Evolutionary conservation across 2,329 filamentous ascomycete genomes (phyloP).

Genomic region (Fusarium robinianum): DNA sequence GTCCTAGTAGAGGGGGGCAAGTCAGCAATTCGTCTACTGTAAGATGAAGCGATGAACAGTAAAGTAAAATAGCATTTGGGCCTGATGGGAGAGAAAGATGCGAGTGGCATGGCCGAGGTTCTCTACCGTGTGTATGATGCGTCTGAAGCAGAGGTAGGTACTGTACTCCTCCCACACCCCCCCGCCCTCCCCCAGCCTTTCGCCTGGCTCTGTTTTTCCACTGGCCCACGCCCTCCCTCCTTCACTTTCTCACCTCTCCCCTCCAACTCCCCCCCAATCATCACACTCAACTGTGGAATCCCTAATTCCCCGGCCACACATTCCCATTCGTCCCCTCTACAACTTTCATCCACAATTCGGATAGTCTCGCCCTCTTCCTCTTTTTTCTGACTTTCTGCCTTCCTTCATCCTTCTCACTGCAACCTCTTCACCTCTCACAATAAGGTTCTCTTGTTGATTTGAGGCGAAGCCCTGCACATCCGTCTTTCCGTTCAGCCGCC

Average conservation of each 20-base stretch:
- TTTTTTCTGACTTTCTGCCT: conserved; percentile 9
- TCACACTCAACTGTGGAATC: conserved; percentile 23
- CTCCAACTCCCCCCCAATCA: conserved; percentile 22
- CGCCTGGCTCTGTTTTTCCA: conserved; percentile 22
- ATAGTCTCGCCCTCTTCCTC: conserved; percentile 15
- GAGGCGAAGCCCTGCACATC: conserved; percentile 15
- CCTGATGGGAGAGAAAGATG: too few relatives aligned
- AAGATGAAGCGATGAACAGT: too few relatives aligned
- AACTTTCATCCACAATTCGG: conserved; percentile 21
- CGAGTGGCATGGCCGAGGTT: too few relatives aligned
- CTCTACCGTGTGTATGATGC: too few relatives aligned
- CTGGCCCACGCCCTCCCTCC: conserved; percentile 17
- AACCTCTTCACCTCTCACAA: conserved; percentile 21
- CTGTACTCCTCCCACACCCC: conserved; percentile 9
- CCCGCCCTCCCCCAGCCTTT: conserved; percentile 1
- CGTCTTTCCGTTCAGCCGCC: conserved; percentile 15
- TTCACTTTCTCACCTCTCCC: conserved; percentile 6
- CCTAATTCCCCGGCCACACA: conserved; percentile 23
- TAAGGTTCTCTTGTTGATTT: conserved; percentile 24
- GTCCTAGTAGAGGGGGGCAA: too few relatives aligned
- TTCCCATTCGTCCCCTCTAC: conserved; percentile 23
- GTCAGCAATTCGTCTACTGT: too few relatives aligned
- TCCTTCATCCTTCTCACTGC: conserved; percentile 4
- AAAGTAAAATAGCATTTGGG: too few relatives aligned
- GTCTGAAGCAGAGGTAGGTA: too few relatives aligned